A percentile compares a stretch with the other conserved stretches of the same genome.
phyloP scores from a whole-genome alignment of 208 protist species.

The Leishmania arabica region DNA sequence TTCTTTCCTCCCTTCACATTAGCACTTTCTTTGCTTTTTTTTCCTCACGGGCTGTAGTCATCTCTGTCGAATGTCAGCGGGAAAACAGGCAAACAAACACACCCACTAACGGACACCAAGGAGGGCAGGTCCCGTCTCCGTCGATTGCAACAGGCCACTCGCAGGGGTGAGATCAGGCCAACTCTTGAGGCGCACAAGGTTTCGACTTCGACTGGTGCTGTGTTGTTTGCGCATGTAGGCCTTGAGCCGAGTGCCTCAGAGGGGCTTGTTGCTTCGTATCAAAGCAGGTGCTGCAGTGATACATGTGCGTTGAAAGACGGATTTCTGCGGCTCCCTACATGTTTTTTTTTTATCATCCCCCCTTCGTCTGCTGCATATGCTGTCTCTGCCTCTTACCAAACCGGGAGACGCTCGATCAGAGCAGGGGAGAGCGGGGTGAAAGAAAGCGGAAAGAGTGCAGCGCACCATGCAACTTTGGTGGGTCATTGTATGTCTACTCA shows the following conservation, averaged over 20 bases:
- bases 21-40: not conserved
- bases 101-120: not conserved
- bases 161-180: not conserved
- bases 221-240: not conserved
- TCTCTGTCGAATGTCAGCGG: not conserved
- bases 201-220: not conserved
- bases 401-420: not conserved
- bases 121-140: not conserved
- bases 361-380: not conserved
- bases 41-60: not conserved
- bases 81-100: not conserved
- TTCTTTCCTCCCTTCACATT: not conserved
- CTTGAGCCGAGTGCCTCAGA: not conserved
- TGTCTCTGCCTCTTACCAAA: not conserved
- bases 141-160: not conserved
- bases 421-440: not conserved
- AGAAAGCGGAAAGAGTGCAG: not conserved
- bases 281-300: not conserved
- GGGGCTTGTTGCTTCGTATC: not conserved
- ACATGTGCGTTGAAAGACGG: not conserved
- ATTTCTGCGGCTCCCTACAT: not conserved
- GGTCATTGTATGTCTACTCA: not conserved
- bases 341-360: not conserved
- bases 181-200: not conserved
- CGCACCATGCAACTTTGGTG: not conserved